These are phyloP conservation scores for Didymella pinodella DNA, from an alignment of 2,329 filamentous ascomycete species.

Conservation along the genomic window DNA sequence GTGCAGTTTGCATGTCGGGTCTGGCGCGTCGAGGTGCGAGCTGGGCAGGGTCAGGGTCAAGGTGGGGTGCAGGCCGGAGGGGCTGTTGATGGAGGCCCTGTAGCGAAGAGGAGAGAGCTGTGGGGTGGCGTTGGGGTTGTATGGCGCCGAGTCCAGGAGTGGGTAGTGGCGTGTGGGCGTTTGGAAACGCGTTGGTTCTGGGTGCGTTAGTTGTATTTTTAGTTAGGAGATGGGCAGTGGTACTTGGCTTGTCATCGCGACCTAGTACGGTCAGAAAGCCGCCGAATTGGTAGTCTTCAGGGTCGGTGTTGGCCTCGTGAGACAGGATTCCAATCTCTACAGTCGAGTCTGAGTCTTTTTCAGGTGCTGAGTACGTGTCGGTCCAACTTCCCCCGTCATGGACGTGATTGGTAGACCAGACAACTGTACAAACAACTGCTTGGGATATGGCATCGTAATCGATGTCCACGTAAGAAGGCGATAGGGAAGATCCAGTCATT, in stretches of 20 bases:
- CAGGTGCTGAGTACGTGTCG: slow-evolving; percentile 51
- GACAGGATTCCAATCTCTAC: slow-evolving; percentile 84
- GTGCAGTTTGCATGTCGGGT: slow-evolving; percentile 71
- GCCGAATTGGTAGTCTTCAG: slow-evolving; percentile 78
- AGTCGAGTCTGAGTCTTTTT: slow-evolving; percentile 59
- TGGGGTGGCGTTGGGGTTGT: slow-evolving; percentile 38
- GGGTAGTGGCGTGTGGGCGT: slow-evolving; percentile 84
- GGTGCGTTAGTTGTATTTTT: slow-evolving; percentile 11
- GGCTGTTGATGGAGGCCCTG: slow-evolving; percentile 68
- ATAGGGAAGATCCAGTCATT: slow-evolving; percentile 26
- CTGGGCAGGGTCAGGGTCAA: slow-evolving; percentile 74
- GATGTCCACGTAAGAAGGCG: slow-evolving; percentile 74
- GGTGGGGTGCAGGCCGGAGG: slow-evolving; percentile 84
- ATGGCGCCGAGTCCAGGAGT: slow-evolving; percentile 41
- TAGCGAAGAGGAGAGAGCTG: slow-evolving; percentile 55
- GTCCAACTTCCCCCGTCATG: slow-evolving; percentile 53
- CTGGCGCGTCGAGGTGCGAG: slow-evolving; percentile 56
- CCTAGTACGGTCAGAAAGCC: slow-evolving; percentile 82
- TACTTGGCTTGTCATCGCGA: slow-evolving; percentile 72
- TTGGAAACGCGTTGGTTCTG: slow-evolving; percentile 79
- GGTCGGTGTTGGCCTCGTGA: slow-evolving; percentile 68
- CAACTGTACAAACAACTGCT: slow-evolving; percentile 68
- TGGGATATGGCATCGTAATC: slow-evolving; percentile 76
- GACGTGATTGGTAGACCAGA: slow-evolving; percentile 60
- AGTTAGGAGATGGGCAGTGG: slow-evolving; percentile 17